Evolutionary conservation across 2,329 filamentous ascomycete genomes (phyloP), one percentile per base, ranked within the genome.

Genomic region (Fusarium stilboides): DNA sequence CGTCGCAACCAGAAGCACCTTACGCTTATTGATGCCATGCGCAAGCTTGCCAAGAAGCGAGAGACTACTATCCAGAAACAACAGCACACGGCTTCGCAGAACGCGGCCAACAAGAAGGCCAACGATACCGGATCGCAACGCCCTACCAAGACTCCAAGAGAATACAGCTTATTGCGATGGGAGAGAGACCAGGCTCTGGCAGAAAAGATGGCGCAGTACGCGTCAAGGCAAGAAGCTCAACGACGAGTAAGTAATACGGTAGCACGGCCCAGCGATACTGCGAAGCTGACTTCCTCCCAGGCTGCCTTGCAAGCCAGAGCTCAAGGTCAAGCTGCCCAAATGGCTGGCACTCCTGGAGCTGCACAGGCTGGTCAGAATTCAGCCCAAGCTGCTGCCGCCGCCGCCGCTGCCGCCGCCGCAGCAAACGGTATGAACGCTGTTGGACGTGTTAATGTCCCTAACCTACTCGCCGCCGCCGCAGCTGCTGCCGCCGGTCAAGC

Each of bases 31-130:
- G 95, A 98, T 80, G 93, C 93, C 5, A 98, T 98, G 93, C 89
- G 94, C 42, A 99, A 98, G 78, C 80, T 97, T 47, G 94, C 94
- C 1, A 97, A 97, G 84, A 98, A 98, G 81, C 89, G 95, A 26
- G 96, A 99, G 80, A 92, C 92, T 13, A 87, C 89, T 26, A 83
- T 89, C 28, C 94, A 96, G 77, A 98, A 98, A 82, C 93, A 96
- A 77, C 92, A 95, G 76, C 94, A 98, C 77, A 93, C 97, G 75
- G 87, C 89, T 62, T 88, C 91, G 13, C 88, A 88, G 66, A 88
- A 94, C 58, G 93, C 93, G 49, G 92, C 92, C 33, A 89, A 93
- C 78, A 90, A 96, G 56, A 98, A 98, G 79, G 87, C 89, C 15
- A 92, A 92, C 62, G 93, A 97, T 74, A 77, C 80, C 20, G 79